Conservation (phyloP, 139 green algal genomes). For the Chlamydomonas eustigma region DNA sequence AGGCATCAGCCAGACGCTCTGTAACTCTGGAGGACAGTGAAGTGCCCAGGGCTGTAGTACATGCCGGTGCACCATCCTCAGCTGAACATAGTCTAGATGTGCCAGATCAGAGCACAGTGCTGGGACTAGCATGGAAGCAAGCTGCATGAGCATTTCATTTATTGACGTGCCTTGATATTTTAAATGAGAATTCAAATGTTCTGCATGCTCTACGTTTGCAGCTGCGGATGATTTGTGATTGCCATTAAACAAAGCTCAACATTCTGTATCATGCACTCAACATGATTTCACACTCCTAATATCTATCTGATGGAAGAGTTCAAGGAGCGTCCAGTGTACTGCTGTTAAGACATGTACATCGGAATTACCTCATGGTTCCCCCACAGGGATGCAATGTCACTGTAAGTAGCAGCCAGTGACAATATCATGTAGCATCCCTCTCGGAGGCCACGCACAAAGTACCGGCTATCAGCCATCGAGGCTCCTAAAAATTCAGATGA, state of each 20-base stretch:
- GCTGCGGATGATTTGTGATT: no score
- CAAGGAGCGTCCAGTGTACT: no score
- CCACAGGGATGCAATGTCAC: conserved; percentile 2
- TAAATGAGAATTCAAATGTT: no score
- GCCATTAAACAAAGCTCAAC: no score
- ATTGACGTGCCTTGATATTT: no score
- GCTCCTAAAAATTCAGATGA: no score
- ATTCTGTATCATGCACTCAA: no score
- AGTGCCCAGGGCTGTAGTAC: conserved; percentile 45
- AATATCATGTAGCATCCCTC: conserved; percentile 17
- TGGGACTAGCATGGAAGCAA: background rate
- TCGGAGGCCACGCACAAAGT: conserved; percentile 38
- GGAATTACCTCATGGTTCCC: background rate
- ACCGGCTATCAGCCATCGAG: conserved; percentile 28
- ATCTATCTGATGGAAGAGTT: no score
- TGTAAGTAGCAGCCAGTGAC: conserved; percentile 8
- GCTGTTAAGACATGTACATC: no score
- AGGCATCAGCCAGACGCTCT: conserved; percentile 39
- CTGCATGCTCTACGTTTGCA: no score
- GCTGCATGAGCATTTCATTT: no score
- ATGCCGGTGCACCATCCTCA: conserved; percentile 64
- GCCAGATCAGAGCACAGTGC: conserved; percentile 6
- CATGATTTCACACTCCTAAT: no score
- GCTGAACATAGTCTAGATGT: conserved; percentile 46
- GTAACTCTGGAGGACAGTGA: conserved; percentile 29